Base-by-base conservation (phyloP, 2,329 filamentous ascomycete genomes). In the Paraphaeosphaeria sporulosa region DNA sequence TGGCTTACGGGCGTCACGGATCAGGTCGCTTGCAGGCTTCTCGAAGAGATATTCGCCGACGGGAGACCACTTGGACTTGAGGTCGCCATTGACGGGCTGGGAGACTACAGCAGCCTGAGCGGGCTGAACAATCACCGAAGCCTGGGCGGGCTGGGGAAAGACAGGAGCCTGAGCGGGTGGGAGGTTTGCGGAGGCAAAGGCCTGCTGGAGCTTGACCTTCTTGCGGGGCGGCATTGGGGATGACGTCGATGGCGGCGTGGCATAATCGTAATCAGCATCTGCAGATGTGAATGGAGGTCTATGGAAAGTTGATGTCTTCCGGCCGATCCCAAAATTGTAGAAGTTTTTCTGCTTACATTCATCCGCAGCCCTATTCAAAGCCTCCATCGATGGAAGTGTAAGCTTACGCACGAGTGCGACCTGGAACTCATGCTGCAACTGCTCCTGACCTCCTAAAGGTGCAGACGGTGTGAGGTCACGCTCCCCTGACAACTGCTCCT, bases 1-100 rank as follows among this genome's bases (percentile, higher is more conserved):
- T 6, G 59, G 59, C 6, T 8, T 7, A n/a, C 15, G 15, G 3
- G 19, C 36, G 40, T 58, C 47, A 13, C 59, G 55, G 3, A 61
- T 55, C 1, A 61, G 55, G 43, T 46, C 54, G 42, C 38, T 43
- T 30, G 23, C 13, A 5, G 44, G 44, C 3, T 4, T 19, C 7
- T 13, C 21, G 2, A 12, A 21, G 9, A 3, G 7, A 19, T 44
- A 44, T 19, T 44, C 21, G 6, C 25, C 25, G 6, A 23, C 42
- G 19, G 42, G 19, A 23, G 19, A 12, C 2, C 2, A 32, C 30
- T 9, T 32, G 7, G 10, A 32, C 30, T 9, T 32, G 30, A 8
- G 30, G 10, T 4, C 2, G 30, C 10, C 30, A 32, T 32, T 12
- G 30, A 32, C 30, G 10, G 30, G 30, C 30, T 5, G 7, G 4